These are phyloP conservation scores for Medicago arabica DNA, from an alignment of 306 rosid species.

Conservation along the genomic window DNA sequence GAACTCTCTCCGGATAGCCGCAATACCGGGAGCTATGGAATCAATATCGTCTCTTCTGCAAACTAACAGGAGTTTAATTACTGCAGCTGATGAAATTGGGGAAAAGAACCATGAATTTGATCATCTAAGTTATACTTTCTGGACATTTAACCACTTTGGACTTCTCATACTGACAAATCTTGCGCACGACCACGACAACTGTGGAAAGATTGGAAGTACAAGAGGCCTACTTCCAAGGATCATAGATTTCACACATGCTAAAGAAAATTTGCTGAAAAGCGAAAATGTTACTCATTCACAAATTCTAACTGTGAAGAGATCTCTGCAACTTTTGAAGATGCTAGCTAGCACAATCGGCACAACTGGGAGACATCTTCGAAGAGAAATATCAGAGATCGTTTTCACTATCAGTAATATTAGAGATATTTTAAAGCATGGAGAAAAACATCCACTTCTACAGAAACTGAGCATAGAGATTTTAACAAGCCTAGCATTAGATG, in stretches of 20 bases:
- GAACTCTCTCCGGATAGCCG: constrained; percentile 80
- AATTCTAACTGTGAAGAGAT: constrained; percentile 67
- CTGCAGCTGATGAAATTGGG: constrained; percentile 76
- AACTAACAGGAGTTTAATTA: constrained; percentile 52
- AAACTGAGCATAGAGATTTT: constrained; percentile 78
- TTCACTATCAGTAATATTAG: constrained; percentile 83
- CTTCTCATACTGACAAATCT: constrained; percentile 81
- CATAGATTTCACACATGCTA: constrained; percentile 76
- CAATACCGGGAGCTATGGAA: constrained; percentile 91
- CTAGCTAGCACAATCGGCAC: constrained; percentile 74
- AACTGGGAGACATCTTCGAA: constrained; percentile 70
- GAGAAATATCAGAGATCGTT: constrained; percentile 80
- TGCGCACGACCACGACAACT: constrained; percentile 78
- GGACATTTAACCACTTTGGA: constrained; percentile 83
- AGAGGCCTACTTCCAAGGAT: constrained; percentile 89
- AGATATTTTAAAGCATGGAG: constrained; percentile 75
- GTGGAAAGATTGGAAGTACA: constrained; percentile 94
- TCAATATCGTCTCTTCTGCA: constrained; percentile 86
- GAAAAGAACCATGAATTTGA: constrained; percentile 65
- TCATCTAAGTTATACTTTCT: constrained; percentile 57
- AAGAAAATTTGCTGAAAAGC: constrained; percentile 62
- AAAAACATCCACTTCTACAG: constrained; percentile 66
- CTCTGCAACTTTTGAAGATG: constrained; percentile 86
- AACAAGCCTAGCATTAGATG: constrained; percentile 74
- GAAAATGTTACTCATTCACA: constrained; percentile 54